These are phyloP conservation scores for Oryza longistaminata DNA, from an alignment of 176 grass and related monocot genomes.

Conservation along the genomic window DNA sequence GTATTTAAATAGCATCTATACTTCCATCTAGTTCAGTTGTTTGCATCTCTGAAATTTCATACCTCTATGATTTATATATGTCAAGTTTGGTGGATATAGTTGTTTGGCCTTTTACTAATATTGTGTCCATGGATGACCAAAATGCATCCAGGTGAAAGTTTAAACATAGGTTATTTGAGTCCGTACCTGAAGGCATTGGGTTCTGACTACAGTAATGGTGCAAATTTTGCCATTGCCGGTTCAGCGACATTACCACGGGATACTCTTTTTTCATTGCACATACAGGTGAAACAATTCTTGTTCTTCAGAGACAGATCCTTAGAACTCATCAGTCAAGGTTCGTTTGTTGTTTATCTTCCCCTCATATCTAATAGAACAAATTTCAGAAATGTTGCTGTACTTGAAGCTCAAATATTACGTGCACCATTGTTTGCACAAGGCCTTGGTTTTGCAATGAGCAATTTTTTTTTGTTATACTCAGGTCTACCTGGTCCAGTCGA, in stretches of 20 bases:
- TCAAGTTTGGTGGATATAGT: not conserved
- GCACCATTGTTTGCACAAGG: not conserved
- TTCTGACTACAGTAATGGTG: slow-evolving; percentile 75
- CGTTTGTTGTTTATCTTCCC: not conserved
- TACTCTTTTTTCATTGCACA: slow-evolving; percentile 53
- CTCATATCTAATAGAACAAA: not conserved
- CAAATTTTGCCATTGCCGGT: slow-evolving; percentile 78
- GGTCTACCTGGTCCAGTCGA: slow-evolving; percentile 46
- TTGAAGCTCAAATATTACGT: not conserved
- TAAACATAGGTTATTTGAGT: slow-evolving; percentile 76
- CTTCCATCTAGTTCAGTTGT: not conserved
- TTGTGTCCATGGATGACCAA: slow-evolving; percentile 10
- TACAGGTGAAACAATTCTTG: slow-evolving; percentile 75
- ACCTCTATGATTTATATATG: not conserved
- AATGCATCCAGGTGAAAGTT: slow-evolving; percentile 64
- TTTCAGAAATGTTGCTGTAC: not conserved
- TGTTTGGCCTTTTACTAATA: slow-evolving; percentile 29
- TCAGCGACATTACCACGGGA: slow-evolving; percentile 53
- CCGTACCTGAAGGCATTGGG: slow-evolving; percentile 76
- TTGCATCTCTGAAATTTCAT: not conserved
- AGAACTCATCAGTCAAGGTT: slow-evolving; percentile 62
- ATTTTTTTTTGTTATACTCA: slow-evolving; percentile 32
- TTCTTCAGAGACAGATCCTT: slow-evolving; percentile 78
- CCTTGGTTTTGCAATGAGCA: slow-evolving; percentile 1
- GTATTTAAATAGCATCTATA: not conserved